Percentiles rank a stretch among this genome's conserved stretches.
Evolutionary conservation across 2,329 filamentous ascomycete species (phyloP).

Genomic region (Coniella lustricola): DNA sequence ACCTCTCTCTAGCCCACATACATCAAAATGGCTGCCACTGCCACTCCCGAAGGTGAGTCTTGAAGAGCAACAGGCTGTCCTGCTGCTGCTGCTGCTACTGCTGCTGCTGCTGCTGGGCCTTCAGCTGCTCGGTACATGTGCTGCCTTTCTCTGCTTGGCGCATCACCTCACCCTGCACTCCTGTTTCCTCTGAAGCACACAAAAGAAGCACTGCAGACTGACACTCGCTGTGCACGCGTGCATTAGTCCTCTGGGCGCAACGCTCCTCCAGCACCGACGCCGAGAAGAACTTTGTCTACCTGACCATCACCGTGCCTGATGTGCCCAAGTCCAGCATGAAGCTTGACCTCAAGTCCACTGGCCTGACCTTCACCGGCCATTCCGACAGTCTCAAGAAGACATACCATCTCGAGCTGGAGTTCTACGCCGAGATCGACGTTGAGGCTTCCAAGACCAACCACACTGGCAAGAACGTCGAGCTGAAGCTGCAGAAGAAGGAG

Average conservation of each 20-base stretch:
- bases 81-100: not conserved
- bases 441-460: constrained; percentile 80
- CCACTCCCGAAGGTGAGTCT: constrained; percentile 34
- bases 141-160: no score
- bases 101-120: not conserved
- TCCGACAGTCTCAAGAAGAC: constrained; percentile 78
- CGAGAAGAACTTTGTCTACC: constrained; percentile 89
- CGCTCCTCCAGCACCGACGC: constrained; percentile 76
- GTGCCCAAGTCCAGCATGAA: constrained; percentile 68
- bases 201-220: not conserved
- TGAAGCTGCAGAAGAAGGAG: constrained; percentile 96
- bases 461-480: constrained; percentile 78
- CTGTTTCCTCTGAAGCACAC: not conserved
- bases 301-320: constrained; percentile 85
- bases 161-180: not conserved
- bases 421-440: constrained; percentile 86
- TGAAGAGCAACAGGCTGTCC: not conserved
- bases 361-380: constrained; percentile 74
- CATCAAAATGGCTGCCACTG: constrained; percentile 22
- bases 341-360: constrained; percentile 73
- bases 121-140: no score
- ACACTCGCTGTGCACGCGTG: not conserved
- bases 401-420: constrained; percentile 79
- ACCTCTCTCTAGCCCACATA: constrained; percentile 3
- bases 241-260: constrained; percentile 90